Evolutionary conservation across 495 filamentous ascomycete species (phyloP), one percentile per base, ranked within the genome.

Genomic region (Penicillium goetzii): DNA sequence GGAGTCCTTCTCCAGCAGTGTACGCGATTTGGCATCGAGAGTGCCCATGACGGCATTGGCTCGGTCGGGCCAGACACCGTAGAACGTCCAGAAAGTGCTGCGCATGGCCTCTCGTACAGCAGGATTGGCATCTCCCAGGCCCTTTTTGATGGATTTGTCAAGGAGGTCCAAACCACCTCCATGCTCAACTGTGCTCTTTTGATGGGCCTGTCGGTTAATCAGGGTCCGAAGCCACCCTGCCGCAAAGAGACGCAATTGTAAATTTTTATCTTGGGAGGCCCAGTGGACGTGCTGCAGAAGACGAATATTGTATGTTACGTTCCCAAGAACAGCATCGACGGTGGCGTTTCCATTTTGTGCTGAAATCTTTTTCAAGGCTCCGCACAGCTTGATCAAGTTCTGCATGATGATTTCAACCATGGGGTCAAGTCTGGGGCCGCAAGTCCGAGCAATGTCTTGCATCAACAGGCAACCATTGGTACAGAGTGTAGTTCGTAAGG

Each of bases 391-490:
- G 76, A 97, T 86, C 63, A 97, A 83, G 61, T 89, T 92, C 60
- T 95, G 92, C 75, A 98, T 86, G 9, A 97, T 81, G 17, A 97
- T 85, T 69, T 99, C 95, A 23, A 95, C 88, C 88, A 96, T 92
- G 2, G 89, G 81, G 68, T 99, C 95, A 49, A 98, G 84, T 60
- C 82, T 89, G 0, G 92, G 82, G 2, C 92, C 92, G 47, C 89
- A 88, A 19, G 82, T 85, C 60, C 81, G 86, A 12, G 92, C 93
- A 25, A 97, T 76, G 45, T 98, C 95, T 69, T 97, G 93, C 43
- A 98, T 82, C 45, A 97, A 77, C 58, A 85, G 88, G 69, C 92
- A 95, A 10, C 90, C 93, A 68, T 90, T 90, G 30, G 90, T 93
- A 3, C 90, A 93, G 52, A 97, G 79, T 47, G 92, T 98, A 1